These are phyloP conservation scores for Centrapalus pauciflorus DNA, from an alignment of 129 eudicot species.

Conservation along the genomic window DNA sequence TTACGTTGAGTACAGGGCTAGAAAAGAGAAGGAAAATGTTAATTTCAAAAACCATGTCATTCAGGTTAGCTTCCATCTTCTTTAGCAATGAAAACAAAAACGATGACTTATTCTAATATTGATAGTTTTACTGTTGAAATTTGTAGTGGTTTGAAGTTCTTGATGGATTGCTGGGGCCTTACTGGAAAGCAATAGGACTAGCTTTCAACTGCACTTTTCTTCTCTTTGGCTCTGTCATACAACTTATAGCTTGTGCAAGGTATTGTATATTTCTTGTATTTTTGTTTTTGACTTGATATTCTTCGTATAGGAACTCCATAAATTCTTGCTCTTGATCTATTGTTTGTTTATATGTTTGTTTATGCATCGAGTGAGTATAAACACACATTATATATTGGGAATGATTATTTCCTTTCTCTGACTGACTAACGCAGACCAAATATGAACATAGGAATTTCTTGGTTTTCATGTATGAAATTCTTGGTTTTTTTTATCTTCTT, in stretches of 20 bases:
- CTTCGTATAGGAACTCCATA: too few relatives aligned
- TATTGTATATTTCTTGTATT: neutral
- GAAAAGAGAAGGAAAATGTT: conserved; percentile 90
- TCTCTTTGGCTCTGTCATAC: conserved; percentile 98
- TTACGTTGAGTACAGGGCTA: conserved; percentile 69
- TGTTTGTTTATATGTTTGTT: neutral
- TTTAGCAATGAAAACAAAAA: too few relatives aligned
- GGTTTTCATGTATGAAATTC: neutral
- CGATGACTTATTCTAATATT: too few relatives aligned
- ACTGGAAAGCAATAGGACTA: conserved; percentile 88
- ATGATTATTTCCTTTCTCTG: too few relatives aligned
- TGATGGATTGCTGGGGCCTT: conserved; percentile 91
- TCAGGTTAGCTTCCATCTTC: conserved; percentile 40
- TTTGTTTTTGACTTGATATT: neutral
- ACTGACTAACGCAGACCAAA: too few relatives aligned
- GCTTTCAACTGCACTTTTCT: conserved; percentile 96
- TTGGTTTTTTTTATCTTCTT: neutral
- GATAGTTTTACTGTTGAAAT: neutral
- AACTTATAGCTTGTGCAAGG: conserved; percentile 98
- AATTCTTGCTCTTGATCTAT: too few relatives aligned
- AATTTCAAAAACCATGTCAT: conserved; percentile 98
- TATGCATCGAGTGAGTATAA: too few relatives aligned
- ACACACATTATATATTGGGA: too few relatives aligned
- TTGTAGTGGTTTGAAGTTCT: conserved; percentile 95
- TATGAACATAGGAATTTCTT: too few relatives aligned